Conservation (phyloP, 169 alveolate genomes). For the Cryptosporidium parvum region DNA sequence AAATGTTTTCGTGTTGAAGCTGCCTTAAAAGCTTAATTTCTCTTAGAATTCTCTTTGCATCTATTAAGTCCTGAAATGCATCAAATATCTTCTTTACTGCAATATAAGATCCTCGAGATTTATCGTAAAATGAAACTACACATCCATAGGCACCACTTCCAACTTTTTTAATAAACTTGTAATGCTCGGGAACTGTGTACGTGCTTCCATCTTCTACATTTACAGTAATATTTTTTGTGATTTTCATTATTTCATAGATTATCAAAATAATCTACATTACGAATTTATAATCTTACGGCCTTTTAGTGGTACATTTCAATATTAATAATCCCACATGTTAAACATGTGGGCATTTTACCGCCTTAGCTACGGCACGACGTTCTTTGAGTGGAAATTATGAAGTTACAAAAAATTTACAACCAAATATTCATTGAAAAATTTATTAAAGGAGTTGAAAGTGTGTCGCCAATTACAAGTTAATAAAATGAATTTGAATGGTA, state of each 20-base stretch:
- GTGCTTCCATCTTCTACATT: slow-evolving; percentile 56
- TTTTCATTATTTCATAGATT: slow-evolving; percentile 22
- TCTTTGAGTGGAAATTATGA: slow-evolving; percentile 27
- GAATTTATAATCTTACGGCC: not conserved
- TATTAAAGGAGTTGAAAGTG: not conserved
- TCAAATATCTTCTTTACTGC: slow-evolving; percentile 89
- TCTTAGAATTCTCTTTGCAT: slow-evolving; percentile 90
- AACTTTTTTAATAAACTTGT: slow-evolving; percentile 77
- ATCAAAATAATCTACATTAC: slow-evolving; percentile 36
- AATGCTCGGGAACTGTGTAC: slow-evolving; percentile 64
- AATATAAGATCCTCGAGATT: slow-evolving; percentile 77
- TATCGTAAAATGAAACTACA: slow-evolving; percentile 81
- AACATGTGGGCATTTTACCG: slow-evolving; percentile 73
- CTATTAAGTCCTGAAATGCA: slow-evolving; percentile 90
- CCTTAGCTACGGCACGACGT: slow-evolving; percentile 74
- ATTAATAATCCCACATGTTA: slow-evolving; percentile 64
- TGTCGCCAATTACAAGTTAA: too few species aligned
- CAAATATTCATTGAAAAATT: too few species aligned
- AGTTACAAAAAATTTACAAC: too few species aligned
- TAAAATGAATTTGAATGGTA: not conserved
- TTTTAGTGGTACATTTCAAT: slow-evolving; percentile 1
- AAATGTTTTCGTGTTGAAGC: slow-evolving; percentile 86
- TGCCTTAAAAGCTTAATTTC: slow-evolving; percentile 89
- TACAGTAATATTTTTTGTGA: slow-evolving; percentile 36
- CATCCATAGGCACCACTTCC: slow-evolving; percentile 85